Evolutionary conservation across 2,329 filamentous ascomycete genomes (phyloP).

Genomic region (Coniochaeta ligniaria): DNA sequence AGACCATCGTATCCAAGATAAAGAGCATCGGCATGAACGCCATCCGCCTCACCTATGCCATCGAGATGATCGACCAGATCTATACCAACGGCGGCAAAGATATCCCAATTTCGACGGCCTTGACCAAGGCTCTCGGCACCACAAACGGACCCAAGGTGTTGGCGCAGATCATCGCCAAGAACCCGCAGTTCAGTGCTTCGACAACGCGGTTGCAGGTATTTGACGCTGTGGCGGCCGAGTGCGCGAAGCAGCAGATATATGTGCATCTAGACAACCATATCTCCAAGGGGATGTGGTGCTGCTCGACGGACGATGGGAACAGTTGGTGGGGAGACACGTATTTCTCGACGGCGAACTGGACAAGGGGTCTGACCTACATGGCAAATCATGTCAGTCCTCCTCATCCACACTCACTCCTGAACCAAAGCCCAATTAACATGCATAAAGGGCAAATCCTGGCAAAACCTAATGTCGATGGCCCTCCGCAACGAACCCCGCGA

Average conservation of each 20-base stretch:
- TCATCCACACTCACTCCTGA: neutral
- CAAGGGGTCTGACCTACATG: conserved; percentile 53
- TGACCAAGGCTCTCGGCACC: conserved; percentile 37
- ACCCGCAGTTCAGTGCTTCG: conserved; percentile 44
- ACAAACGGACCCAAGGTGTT: conserved; percentile 45
- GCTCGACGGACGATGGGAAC: conserved; percentile 46
- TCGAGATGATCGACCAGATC: conserved; percentile 56
- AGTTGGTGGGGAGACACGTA: conserved; percentile 55
- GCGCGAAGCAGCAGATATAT: conserved; percentile 46
- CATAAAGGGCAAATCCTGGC: conserved; percentile 36
- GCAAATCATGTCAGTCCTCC: conserved; percentile 40
- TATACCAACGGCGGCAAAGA: conserved; percentile 40
- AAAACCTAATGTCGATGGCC: conserved; percentile 38
- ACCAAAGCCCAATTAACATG: neutral
- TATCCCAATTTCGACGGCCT: conserved; percentile 35
- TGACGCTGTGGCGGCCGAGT: conserved; percentile 55
- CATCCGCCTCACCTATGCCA: conserved; percentile 56
- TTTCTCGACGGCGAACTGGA: conserved; percentile 53
- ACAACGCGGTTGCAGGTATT: conserved; percentile 53
- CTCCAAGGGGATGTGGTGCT: conserved; percentile 52
- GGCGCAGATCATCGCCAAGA: conserved; percentile 44
- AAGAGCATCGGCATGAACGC: conserved; percentile 56
- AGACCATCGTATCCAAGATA: conserved; percentile 45
- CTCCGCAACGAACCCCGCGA: conserved; percentile 48
- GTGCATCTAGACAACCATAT: conserved; percentile 57